Evolutionary conservation across 805 yeast genomes (phyloP).

Genomic region (Isabelozyma rhagii): DNA sequence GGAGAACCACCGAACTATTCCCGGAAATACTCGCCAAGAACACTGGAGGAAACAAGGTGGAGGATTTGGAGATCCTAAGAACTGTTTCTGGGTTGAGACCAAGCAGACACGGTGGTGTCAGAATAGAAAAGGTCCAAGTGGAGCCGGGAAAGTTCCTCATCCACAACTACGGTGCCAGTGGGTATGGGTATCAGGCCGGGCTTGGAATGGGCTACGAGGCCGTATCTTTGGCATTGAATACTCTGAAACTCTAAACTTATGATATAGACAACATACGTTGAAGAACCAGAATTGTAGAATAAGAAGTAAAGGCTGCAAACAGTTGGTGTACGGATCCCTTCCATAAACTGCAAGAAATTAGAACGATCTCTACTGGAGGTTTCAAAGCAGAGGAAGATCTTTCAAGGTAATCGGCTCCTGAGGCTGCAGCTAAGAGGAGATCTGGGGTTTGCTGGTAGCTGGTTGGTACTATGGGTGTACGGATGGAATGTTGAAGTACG

Average conservation of each 20-base stretch:
- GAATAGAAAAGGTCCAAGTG: conserved; percentile 47
- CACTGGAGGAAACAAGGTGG: conserved; percentile 28
- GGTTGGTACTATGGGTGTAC: no score
- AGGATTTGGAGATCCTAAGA: conserved; percentile 51
- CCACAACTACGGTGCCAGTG: conserved; percentile 73
- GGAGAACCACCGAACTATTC: conserved; percentile 49
- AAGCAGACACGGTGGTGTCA: conserved; percentile 68
- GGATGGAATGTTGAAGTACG: no score
- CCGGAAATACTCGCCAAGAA: conserved; percentile 46
- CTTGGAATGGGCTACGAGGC: conserved; percentile 56
- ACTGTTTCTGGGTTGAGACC: conserved; percentile 78
- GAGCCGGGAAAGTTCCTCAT: conserved; percentile 42
- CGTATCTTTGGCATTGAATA: conserved; percentile 23
- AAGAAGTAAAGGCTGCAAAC: no score
- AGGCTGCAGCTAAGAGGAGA: no score
- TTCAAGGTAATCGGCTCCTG: no score
- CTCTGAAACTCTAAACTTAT: background rate
- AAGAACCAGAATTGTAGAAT: no score
- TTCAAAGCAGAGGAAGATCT: no score
- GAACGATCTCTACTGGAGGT: no score
- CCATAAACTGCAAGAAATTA: no score
- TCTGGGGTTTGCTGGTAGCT: no score
- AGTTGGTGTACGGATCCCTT: no score
- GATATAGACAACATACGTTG: no score
- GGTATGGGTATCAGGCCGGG: conserved; percentile 67